phyloP scores from a whole-genome alignment of 2,329 filamentous ascomycete genomes.

The Colletotrichum sp. region DNA sequence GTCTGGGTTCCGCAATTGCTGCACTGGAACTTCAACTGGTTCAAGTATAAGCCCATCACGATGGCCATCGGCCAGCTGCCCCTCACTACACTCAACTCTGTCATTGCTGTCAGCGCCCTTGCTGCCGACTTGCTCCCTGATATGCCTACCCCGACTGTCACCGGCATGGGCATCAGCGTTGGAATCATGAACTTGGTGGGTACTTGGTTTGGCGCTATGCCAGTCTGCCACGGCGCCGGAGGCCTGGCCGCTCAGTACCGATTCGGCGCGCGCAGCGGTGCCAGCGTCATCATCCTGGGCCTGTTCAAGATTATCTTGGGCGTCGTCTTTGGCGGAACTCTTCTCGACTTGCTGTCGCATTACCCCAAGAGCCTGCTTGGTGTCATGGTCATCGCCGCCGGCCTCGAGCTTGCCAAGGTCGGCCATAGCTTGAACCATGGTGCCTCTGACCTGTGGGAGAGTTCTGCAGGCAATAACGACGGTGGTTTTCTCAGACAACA shows the following conservation, averaged over 20 bases:
- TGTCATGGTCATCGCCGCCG: conserved; percentile 88
- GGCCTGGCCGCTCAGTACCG: conserved; percentile 89
- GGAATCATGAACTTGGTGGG: conserved; percentile 82
- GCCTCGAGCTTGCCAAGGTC: conserved; percentile 84
- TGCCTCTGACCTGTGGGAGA: conserved; percentile 64
- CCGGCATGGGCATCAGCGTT: conserved; percentile 81
- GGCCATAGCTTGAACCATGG: conserved; percentile 84
- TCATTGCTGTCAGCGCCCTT: conserved; percentile 85
- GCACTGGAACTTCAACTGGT: conserved; percentile 46
- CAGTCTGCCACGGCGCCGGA: conserved; percentile 90
- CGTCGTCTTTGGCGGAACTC: conserved; percentile 73
- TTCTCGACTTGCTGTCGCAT: conserved; percentile 71
- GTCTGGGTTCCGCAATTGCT: conserved; percentile 65
- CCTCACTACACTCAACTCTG: conserved; percentile 89
- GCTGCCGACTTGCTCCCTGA: conserved; percentile 78
- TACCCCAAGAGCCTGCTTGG: conserved; percentile 83
- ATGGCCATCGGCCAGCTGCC: conserved; percentile 87
- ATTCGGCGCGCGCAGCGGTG: conserved; percentile 88
- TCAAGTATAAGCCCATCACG: conserved; percentile 39
- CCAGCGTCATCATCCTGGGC: conserved; percentile 82
- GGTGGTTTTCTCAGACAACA: conserved; percentile 42
- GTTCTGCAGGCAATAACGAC: conserved; percentile 47
- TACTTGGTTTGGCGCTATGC: conserved; percentile 95
- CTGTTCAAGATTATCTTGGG: conserved; percentile 77
- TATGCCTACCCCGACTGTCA: conserved; percentile 71